Percentiles rank a stretch among this genome's conserved stretches.
Evolutionary conservation across 257 asterid genomes (phyloP).

Genomic region (Rubia yunnanensis): DNA sequence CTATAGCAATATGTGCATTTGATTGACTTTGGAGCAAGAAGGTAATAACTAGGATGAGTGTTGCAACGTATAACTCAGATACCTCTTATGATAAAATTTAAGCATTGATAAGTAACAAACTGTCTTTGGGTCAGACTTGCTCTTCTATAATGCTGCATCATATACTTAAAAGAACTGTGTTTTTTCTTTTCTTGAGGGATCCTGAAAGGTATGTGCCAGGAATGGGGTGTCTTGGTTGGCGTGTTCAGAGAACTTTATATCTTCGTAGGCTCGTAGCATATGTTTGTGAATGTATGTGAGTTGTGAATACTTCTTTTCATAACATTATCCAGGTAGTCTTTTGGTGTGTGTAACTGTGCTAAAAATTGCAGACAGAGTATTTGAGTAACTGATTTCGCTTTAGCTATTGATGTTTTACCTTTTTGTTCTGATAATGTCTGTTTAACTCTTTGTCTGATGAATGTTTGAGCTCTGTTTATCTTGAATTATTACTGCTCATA

Average conservation of each 20-base stretch:
- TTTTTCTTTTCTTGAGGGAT: neutral
- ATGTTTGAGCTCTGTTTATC: neutral
- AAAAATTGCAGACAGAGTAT: neutral
- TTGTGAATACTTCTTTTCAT: neutral
- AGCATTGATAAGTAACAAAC: neutral
- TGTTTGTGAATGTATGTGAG: neutral
- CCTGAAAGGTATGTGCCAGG: neutral
- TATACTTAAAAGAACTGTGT: neutral
- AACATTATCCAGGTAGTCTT: neutral
- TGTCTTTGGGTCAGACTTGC: neutral
- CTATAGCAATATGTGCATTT: neutral
- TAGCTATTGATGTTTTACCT: neutral
- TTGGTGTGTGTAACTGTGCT: neutral
- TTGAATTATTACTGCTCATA: neutral
- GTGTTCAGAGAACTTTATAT: neutral
- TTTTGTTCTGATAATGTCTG: neutral
- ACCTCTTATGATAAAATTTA: neutral
- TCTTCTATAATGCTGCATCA: neutral
- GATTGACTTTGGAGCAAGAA: neutral
- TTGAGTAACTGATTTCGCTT: neutral
- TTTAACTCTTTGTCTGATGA: neutral
- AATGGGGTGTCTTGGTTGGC: neutral
- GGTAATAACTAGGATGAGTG: neutral
- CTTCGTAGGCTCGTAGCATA: neutral
- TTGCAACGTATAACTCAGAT: neutral